phyloP scores from a whole-genome alignment of 1,139 yeast species.

The Wickerhamomyces sp. region DNA sequence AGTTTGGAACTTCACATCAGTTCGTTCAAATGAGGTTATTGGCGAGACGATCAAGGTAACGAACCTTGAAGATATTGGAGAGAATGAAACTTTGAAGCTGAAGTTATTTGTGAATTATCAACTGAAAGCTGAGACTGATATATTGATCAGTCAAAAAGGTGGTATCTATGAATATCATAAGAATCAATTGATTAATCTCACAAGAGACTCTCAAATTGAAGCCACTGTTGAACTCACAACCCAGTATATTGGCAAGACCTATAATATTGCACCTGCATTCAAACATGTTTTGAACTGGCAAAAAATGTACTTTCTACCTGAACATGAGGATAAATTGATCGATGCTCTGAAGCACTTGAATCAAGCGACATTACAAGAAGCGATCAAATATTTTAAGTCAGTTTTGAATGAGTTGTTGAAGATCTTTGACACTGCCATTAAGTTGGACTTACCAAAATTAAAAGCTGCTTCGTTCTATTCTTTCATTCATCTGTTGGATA shows the following conservation, averaged over 20 bases:
- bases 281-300: constrained; percentile 56
- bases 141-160: constrained; percentile 25
- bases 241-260: constrained; percentile 66
- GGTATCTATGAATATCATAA: constrained; percentile 32
- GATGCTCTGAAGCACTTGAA: constrained; percentile 42
- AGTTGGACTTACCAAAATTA: constrained; percentile 19
- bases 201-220: constrained; percentile 29
- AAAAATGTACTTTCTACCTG: constrained; percentile 29
- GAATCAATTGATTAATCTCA: constrained; percentile 24
- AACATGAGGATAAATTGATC: constrained; percentile 26
- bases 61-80: constrained; percentile 40
- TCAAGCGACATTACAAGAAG: constrained; percentile 34
- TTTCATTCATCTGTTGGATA: constrained; percentile 54
- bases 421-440: constrained; percentile 29
- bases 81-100: constrained; percentile 52
- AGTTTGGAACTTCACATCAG: constrained; percentile 76
- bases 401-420: constrained; percentile 40
- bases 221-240: constrained; percentile 56
- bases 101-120: constrained; percentile 56
- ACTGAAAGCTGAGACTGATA: constrained; percentile 14
- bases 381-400: constrained; percentile 53
- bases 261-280: constrained; percentile 56
- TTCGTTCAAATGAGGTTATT: constrained; percentile 64
- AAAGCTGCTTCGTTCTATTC: constrained; percentile 43
- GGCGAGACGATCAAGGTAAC: constrained; percentile 65